These are phyloP conservation scores for Penicillium sp. DNA, from an alignment of 2,329 filamentous ascomycete genomes.

Conservation along the genomic window DNA sequence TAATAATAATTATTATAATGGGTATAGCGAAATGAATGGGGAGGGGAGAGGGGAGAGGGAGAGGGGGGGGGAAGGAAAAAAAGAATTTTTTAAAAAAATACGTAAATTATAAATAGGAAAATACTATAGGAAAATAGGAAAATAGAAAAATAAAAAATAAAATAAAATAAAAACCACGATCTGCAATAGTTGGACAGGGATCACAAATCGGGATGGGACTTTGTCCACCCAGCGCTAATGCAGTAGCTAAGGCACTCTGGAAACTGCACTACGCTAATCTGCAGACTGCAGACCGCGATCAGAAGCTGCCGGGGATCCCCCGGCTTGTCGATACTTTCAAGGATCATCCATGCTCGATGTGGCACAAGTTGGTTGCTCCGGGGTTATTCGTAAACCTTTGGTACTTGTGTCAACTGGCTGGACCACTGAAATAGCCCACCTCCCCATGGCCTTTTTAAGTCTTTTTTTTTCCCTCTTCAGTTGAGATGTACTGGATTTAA, in stretches of 20 bases:
- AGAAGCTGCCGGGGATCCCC: constrained; percentile 19
- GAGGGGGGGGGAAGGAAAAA: not conserved
- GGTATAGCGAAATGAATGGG: not conserved
- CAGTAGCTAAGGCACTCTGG: constrained; percentile 11
- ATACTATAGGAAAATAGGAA: constrained; percentile 3
- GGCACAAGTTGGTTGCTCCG: constrained; percentile 1
- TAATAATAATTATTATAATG: not conserved
- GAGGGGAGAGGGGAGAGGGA: not conserved
- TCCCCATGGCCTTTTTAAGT: constrained; percentile 5
- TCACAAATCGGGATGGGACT: constrained; percentile 18
- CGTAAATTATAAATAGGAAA: not conserved
- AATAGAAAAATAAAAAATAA: constrained; percentile 4
- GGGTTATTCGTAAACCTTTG: constrained; percentile 4
- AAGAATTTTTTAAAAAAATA: not conserved
- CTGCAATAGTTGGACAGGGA: constrained; percentile 27
- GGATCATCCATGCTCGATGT: constrained; percentile 27
- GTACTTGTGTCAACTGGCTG: constrained; percentile 19
- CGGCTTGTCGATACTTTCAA: constrained; percentile 17
- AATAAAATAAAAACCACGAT: constrained; percentile 14
- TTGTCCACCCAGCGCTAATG: constrained; percentile 7
- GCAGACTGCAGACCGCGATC: constrained; percentile 23
- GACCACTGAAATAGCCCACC: constrained; percentile 25
- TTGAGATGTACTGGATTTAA: constrained; percentile 9
- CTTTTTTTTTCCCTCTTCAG: constrained; percentile 8
- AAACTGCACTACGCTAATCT: constrained; percentile 24